These are phyloP conservation scores for Agaricus blazei DNA, from an alignment of 768 basidiomycete species.

Conservation along the genomic window DNA sequence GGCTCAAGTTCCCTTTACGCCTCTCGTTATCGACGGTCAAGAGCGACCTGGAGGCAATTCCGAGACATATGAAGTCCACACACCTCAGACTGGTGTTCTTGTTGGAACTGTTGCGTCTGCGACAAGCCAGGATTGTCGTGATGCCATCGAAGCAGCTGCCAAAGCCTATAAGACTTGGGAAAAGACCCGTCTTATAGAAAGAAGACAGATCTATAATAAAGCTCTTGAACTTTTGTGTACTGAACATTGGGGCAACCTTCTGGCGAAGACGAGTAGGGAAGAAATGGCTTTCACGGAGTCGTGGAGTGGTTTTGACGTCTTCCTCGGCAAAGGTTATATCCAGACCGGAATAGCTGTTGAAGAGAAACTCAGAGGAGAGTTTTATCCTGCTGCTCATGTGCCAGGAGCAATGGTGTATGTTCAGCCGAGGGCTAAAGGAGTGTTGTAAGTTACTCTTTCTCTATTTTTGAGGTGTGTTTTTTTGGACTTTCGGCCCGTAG, in stretches of 20 bases:
- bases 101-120: slow-evolving; percentile 45
- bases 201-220: slow-evolving; percentile 41
- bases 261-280: slow-evolving; percentile 25
- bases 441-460: slow-evolving; percentile 32
- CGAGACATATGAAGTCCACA: slow-evolving; percentile 41
- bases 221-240: slow-evolving; percentile 40
- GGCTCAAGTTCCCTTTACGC: slow-evolving; percentile 20
- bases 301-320: slow-evolving; percentile 22
- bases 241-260: slow-evolving; percentile 33
- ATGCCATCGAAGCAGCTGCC: slow-evolving; percentile 40
- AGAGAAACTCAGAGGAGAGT: slow-evolving; percentile 32
- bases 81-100: slow-evolving; percentile 34
- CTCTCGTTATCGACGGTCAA: slow-evolving; percentile 38
- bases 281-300: slow-evolving; percentile 32
- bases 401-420: slow-evolving; percentile 42
- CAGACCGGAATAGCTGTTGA: slow-evolving; percentile 29
- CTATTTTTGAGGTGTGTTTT: neutral
- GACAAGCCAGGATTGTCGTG: slow-evolving; percentile 35
- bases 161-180: slow-evolving; percentile 48
- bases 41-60: slow-evolving; percentile 26
- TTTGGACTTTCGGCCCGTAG: slow-evolving; percentile 20
- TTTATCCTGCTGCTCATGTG: slow-evolving; percentile 32
- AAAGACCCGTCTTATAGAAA: slow-evolving; percentile 23
- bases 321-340: slow-evolving; percentile 16
- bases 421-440: slow-evolving; percentile 45